Evolutionary conservation across 805 yeast species (phyloP).

Genomic region (Ascoidea rubescens): DNA sequence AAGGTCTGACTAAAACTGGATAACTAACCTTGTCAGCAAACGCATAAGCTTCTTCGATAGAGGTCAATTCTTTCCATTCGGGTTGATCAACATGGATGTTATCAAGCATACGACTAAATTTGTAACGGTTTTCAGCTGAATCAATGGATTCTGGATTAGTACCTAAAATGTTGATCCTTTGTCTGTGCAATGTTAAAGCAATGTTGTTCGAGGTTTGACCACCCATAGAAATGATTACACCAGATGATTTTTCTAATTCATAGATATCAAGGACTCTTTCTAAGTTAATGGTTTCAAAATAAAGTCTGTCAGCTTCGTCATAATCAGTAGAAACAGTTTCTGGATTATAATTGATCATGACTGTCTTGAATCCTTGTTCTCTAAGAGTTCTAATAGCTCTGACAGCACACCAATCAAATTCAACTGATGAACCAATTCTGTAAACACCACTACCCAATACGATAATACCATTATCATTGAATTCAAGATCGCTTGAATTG

Average conservation of each 20-base stretch:
- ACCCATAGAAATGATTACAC: slow-evolving; percentile 96
- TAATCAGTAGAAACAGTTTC: slow-evolving; percentile 98
- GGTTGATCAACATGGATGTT: slow-evolving; percentile 97
- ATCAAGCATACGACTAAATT: slow-evolving; percentile 95
- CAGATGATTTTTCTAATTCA: slow-evolving; percentile 78
- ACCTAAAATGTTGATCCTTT: slow-evolving; percentile 89
- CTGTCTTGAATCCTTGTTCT: slow-evolving; percentile 73
- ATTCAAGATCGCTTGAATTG: slow-evolving; percentile 71
- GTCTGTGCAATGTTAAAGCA: slow-evolving; percentile 84
- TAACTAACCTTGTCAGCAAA: slow-evolving; percentile 85
- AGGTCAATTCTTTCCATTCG: slow-evolving; percentile 96
- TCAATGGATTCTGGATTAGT: slow-evolving; percentile 98
- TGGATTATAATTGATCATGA: slow-evolving; percentile 96
- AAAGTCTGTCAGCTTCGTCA: slow-evolving; percentile 94
- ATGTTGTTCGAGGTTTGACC: slow-evolving; percentile 97
- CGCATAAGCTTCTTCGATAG: slow-evolving; percentile 80
- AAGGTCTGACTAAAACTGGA: slow-evolving; percentile 95
- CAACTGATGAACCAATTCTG: slow-evolving; percentile 97
- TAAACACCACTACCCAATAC: slow-evolving; percentile 97
- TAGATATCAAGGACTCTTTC: slow-evolving; percentile 93
- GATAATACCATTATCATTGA: slow-evolving; percentile 79
- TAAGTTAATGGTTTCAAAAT: slow-evolving; percentile 87
- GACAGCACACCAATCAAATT: slow-evolving; percentile 99
- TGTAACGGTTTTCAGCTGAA: slow-evolving; percentile 95
- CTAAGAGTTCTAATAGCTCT: slow-evolving; percentile 90